These are phyloP conservation scores for Trichoderma semiorbis DNA, from an alignment of 2,329 filamentous ascomycete species.

Conservation along the genomic window DNA sequence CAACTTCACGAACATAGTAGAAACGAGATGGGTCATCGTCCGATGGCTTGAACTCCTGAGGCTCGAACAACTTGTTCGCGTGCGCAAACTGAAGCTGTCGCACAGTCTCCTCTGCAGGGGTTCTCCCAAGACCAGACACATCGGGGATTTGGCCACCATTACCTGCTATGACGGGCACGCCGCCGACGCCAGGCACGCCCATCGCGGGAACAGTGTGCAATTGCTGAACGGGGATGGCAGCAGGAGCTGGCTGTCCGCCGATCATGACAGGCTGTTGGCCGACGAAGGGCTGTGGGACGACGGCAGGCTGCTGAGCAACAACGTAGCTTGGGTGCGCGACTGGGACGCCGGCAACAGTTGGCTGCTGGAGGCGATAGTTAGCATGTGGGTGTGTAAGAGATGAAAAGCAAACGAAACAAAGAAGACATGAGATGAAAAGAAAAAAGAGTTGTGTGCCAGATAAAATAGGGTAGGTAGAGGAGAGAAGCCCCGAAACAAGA, in stretches of 20 bases:
- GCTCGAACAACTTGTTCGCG: constrained; percentile 49
- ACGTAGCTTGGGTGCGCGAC: constrained; percentile 32
- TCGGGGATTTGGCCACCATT: constrained; percentile 43
- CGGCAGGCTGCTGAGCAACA: constrained; percentile 34
- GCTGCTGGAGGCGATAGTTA: constrained; percentile 29
- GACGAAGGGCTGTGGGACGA: constrained; percentile 32
- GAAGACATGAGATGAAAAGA: background rate
- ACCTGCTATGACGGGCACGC: constrained; percentile 40
- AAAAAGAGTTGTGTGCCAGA: background rate
- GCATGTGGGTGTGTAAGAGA: background rate
- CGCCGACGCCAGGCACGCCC: constrained; percentile 26
- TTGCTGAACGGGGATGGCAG: constrained; percentile 26
- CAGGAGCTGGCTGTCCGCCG: constrained; percentile 26
- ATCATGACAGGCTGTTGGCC: constrained; percentile 34
- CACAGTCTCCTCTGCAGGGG: constrained; percentile 44
- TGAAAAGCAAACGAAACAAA: background rate
- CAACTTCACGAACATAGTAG: constrained; percentile 60
- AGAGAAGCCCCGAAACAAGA: background rate
- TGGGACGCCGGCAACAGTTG: constrained; percentile 28
- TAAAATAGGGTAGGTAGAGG: background rate
- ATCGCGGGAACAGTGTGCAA: constrained; percentile 27
- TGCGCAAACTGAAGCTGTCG: constrained; percentile 49
- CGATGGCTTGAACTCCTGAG: constrained; percentile 61
- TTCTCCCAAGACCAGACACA: constrained; percentile 51
- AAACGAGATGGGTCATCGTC: constrained; percentile 58